Conservation (phyloP, 2,329 filamentous ascomycete genomes). For the Aplosporella prunicola region DNA sequence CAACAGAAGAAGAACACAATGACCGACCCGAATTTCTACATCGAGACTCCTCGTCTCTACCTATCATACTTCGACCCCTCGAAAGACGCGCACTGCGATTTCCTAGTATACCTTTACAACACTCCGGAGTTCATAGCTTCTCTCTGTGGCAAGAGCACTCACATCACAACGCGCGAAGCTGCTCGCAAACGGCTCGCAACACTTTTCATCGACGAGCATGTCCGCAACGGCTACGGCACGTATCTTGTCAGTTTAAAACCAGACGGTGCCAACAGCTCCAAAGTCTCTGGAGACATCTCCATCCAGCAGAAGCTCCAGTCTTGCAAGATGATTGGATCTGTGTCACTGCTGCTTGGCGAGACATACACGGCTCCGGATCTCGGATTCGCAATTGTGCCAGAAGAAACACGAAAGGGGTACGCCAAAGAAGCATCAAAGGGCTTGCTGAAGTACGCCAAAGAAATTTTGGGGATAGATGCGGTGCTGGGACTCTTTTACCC, state of each 20-base stretch:
- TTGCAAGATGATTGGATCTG: slow-evolving; percentile 19
- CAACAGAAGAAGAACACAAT: background rate
- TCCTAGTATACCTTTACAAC: slow-evolving; percentile 20
- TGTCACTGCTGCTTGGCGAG: slow-evolving; percentile 16
- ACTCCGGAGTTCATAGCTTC: slow-evolving; percentile 16
- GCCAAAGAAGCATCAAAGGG: slow-evolving; percentile 14
- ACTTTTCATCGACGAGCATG: slow-evolving; percentile 14
- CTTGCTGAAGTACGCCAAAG: slow-evolving; percentile 8
- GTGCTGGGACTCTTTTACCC: slow-evolving; percentile 14
- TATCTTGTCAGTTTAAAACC: slow-evolving; percentile 20
- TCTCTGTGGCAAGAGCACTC: slow-evolving; percentile 12
- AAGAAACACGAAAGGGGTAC: slow-evolving; percentile 16
- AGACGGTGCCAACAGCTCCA: background rate
- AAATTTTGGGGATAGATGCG: slow-evolving; percentile 4
- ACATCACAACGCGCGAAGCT: slow-evolving; percentile 14
- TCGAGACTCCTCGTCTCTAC: slow-evolving; percentile 19
- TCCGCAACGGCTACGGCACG: slow-evolving; percentile 20
- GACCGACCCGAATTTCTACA: slow-evolving; percentile 16
- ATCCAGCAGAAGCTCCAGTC: slow-evolving; percentile 3
- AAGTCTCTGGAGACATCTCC: background rate
- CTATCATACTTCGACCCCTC: slow-evolving; percentile 16
- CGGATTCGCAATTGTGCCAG: slow-evolving; percentile 14
- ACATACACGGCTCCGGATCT: slow-evolving; percentile 17
- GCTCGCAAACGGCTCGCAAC: slow-evolving; percentile 10
- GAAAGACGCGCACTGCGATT: slow-evolving; percentile 19